These are phyloP conservation scores for Puccinia horiana DNA, from an alignment of 1,284 basidiomycete species.

Conservation along the genomic window DNA sequence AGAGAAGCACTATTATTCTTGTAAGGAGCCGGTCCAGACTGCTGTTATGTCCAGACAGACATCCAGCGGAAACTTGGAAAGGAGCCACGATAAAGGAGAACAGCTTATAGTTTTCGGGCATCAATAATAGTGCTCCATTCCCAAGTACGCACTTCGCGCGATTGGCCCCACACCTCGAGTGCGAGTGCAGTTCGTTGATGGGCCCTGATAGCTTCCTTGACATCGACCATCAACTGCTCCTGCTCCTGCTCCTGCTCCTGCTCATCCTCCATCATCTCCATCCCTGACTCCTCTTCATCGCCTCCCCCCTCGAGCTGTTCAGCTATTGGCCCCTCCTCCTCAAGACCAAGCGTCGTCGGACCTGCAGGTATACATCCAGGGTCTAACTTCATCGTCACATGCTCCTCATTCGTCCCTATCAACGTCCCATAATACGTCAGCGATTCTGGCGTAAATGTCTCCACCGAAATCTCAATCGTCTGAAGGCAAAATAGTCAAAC, in stretches of 20 bases:
- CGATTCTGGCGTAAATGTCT: slow-evolving; percentile 37
- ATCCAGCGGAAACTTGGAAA: no score
- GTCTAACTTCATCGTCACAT: slow-evolving; percentile 4
- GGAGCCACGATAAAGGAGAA: no score
- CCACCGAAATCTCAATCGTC: slow-evolving; percentile 34
- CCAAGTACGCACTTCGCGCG: slow-evolving; percentile 13
- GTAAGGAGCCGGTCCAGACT: no score
- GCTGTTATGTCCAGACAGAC: no score
- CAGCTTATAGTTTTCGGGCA: slow-evolving; percentile 20
- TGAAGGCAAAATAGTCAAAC: background rate
- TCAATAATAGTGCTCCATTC: slow-evolving; percentile 21
- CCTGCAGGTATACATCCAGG: slow-evolving; percentile 13
- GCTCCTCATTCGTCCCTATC: background rate
- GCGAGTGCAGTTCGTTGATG: slow-evolving; percentile 8
- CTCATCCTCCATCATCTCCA: background rate
- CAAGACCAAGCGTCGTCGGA: background rate
- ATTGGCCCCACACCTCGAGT: background rate
- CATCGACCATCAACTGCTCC: background rate
- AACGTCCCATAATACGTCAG: slow-evolving; percentile 23
- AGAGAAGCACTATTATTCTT: background rate
- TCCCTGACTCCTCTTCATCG: background rate
- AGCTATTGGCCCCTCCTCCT: background rate
- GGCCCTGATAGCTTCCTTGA: slow-evolving; percentile 10
- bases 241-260: background rate
- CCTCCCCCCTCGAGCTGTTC: background rate